Conservation (phyloP, 805 yeast species). For the Tetrapisispora nanseiensis region DNA sequence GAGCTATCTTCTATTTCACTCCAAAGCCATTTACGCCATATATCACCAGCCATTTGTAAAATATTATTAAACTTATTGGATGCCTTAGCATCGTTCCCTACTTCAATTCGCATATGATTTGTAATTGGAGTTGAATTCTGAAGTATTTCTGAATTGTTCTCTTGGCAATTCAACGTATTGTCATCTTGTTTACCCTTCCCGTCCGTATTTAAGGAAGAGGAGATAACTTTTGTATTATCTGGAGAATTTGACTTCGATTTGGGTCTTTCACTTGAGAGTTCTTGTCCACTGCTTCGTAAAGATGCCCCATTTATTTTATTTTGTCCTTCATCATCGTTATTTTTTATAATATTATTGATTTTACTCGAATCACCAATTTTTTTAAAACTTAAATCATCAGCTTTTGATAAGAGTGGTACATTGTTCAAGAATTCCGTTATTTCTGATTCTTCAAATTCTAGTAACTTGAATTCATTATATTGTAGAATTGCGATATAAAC, state of each 20-base stretch:
- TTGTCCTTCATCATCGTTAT: neutral
- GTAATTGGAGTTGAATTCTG: constrained; percentile 7
- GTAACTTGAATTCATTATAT: constrained; percentile 64
- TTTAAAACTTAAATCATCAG: constrained; percentile 26
- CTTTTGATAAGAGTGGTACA: constrained; percentile 27
- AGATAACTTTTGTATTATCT: neutral
- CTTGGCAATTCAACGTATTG: neutral
- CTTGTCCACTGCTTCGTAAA: too few species aligned
- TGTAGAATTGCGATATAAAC: constrained; percentile 70
- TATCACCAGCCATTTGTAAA: constrained; percentile 70
- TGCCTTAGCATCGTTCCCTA: constrained; percentile 35
- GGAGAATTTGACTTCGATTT: constrained; percentile 7
- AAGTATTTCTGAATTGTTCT: neutral
- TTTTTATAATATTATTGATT: neutral
- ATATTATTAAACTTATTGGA: constrained; percentile 62
- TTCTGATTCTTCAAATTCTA: constrained; percentile 86
- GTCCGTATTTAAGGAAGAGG: constrained; percentile 4
- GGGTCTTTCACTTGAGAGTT: neutral
- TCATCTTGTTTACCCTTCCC: neutral
- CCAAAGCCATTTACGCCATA: constrained; percentile 80
- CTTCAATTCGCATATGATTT: constrained; percentile 23
- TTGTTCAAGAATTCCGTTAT: constrained; percentile 67
- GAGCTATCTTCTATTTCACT: constrained; percentile 41
- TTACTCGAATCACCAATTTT: constrained; percentile 10
- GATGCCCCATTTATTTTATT: neutral